Evolutionary conservation across 1,284 basidiomycete genomes (phyloP).

Genomic region (Cutaneotrichosporon daszewskae): DNA sequence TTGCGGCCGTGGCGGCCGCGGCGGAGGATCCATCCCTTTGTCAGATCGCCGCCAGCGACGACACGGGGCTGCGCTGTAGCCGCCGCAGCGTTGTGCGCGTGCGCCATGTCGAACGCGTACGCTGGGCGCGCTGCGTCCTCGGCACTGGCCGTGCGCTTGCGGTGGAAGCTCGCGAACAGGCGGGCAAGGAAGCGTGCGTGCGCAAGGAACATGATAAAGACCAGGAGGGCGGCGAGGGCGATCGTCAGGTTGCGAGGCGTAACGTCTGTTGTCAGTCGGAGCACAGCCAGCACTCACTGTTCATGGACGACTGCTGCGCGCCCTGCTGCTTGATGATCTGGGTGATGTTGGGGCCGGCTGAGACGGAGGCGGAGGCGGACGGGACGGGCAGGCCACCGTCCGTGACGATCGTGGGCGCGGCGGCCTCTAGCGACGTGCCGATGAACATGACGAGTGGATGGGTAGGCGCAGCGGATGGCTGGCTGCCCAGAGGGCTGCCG

Average conservation of each 20-base stretch:
- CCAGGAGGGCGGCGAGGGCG: conserved; percentile 24
- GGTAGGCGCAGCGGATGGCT: too few relatives aligned
- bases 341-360: conserved; percentile 1
- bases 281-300: neutral
- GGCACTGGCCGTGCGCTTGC: conserved; percentile 1
- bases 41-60: conserved; percentile 31
- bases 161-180: conserved; percentile 31
- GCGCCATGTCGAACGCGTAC: conserved; percentile 8
- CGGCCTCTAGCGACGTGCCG: too few relatives aligned
- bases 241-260: conserved; percentile 33
- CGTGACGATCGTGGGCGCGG: neutral
- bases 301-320: neutral
- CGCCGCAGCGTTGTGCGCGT: neutral
- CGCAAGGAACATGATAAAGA: conserved; percentile 29
- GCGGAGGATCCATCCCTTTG: conserved; percentile 28
- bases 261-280: too few relatives aligned
- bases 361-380: neutral
- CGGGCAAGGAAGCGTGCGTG: conserved; percentile 42
- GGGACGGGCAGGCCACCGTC: neutral
- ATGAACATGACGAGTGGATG: too few relatives aligned
- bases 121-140: conserved; percentile 5
- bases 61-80: conserved; percentile 2
- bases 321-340: neutral
- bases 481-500: too few relatives aligned
- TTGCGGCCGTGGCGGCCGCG: neutral